Conservation (phyloP, 371 early-diverging fungal species). For the Lichtheimia ornata region DNA sequence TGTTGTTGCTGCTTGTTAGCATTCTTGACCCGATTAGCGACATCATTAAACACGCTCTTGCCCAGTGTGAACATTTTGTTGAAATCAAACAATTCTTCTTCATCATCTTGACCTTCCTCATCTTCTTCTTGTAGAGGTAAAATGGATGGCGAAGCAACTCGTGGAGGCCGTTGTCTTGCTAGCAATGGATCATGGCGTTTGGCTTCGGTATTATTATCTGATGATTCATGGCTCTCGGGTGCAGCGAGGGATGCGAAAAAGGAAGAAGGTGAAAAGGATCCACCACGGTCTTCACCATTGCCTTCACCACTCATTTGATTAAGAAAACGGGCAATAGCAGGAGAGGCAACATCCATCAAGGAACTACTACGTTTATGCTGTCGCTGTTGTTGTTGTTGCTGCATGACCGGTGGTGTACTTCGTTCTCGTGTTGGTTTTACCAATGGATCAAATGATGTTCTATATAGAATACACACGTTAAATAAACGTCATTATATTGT, state of each 20-base stretch:
- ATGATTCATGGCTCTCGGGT: neutral
- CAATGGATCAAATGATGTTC: slow-evolving; percentile 18
- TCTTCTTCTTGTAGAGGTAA: slow-evolving; percentile 10
- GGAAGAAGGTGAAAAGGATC: slow-evolving; percentile 31
- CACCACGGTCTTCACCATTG: slow-evolving; percentile 9
- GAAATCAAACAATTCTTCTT: slow-evolving; percentile 45
- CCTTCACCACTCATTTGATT: slow-evolving; percentile 22
- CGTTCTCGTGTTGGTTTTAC: neutral
- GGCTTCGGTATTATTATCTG: neutral
- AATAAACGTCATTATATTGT: no score
- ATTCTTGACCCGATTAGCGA: slow-evolving; percentile 32
- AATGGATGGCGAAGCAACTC: neutral
- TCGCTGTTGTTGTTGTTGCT: neutral
- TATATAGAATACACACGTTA: no score
- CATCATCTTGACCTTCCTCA: slow-evolving; percentile 19
- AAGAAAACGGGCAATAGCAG: slow-evolving; percentile 33
- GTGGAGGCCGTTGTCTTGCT: no score
- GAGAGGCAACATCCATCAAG: slow-evolving; percentile 21
- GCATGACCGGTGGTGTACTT: no score
- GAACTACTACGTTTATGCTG: slow-evolving; percentile 20
- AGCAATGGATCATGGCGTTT: neutral
- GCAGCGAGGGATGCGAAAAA: slow-evolving; percentile 34
- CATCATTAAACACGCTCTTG: slow-evolving; percentile 43
- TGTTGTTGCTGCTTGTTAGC: slow-evolving; percentile 15
- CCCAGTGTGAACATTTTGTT: slow-evolving; percentile 42